Evolutionary conservation across 2,329 filamentous ascomycete species (phyloP).

Genomic region (Aureobasidium musti): DNA sequence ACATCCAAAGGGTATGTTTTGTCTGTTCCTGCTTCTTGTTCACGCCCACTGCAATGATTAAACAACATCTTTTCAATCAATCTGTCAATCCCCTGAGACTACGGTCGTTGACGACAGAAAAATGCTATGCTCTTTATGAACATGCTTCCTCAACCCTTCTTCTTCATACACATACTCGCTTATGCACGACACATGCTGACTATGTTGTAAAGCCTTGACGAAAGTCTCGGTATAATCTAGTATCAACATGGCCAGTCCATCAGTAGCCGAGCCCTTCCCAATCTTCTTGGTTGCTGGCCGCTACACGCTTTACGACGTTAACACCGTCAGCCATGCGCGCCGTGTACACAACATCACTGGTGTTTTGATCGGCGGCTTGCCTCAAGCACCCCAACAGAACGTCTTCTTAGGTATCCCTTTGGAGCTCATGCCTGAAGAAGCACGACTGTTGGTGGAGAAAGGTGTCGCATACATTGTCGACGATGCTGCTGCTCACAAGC

Average conservation of each 20-base stretch:
- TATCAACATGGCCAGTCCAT: constrained; percentile 39
- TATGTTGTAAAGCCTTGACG: constrained; percentile 15
- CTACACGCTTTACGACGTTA: constrained; percentile 87
- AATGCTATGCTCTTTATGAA: constrained; percentile 51
- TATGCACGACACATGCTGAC: constrained; percentile 30
- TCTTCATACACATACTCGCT: constrained; percentile 12
- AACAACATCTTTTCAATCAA: constrained; percentile 58
- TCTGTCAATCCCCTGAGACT: constrained; percentile 83
- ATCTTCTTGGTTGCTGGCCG: constrained; percentile 79
- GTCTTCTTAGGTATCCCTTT: constrained; percentile 61
- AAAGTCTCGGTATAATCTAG: constrained; percentile 18
- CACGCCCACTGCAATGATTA: constrained; percentile 54
- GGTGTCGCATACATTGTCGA: constrained; percentile 78
- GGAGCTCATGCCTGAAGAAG: constrained; percentile 90
- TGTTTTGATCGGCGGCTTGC: constrained; percentile 81
- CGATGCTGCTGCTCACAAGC: constrained; percentile 69
- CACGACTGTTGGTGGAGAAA: constrained; percentile 73
- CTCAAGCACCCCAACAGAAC: constrained; percentile 92
- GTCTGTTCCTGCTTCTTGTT: neutral
- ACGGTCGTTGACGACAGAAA: constrained; percentile 57
- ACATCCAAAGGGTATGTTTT: constrained; percentile 10
- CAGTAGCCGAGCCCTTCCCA: constrained; percentile 61
- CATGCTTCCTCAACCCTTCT: constrained; percentile 5
- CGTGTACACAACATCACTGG: constrained; percentile 81
- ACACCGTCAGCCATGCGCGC: constrained; percentile 75